Conservation (phyloP, 768 basidiomycete species). For the Tylopilus balloui region DNA sequence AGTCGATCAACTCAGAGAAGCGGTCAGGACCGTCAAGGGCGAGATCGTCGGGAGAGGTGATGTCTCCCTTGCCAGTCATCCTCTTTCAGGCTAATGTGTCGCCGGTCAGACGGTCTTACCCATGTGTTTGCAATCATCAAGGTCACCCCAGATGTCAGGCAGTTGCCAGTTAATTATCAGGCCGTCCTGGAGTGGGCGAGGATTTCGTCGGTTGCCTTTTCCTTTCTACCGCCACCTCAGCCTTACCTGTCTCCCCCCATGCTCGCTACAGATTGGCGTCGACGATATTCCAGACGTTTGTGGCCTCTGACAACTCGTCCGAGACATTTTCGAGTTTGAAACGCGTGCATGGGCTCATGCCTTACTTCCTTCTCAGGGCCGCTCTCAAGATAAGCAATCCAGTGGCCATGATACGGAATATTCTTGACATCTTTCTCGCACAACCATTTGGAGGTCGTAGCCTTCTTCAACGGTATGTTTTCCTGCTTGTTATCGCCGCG, state of each 20-base stretch:
- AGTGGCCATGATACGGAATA: slow-evolving; percentile 87
- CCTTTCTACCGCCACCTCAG: background rate
- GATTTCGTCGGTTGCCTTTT: slow-evolving; percentile 69
- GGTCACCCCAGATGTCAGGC: slow-evolving; percentile 66
- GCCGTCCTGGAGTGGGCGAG: slow-evolving; percentile 95
- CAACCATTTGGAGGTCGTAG: slow-evolving; percentile 94
- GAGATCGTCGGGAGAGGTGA: slow-evolving; percentile 86
- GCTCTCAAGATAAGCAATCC: slow-evolving; percentile 93
- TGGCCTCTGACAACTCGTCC: slow-evolving; percentile 89
- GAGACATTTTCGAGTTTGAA: slow-evolving; percentile 86
- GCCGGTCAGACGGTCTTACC: slow-evolving; percentile 72
- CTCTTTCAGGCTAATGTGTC: slow-evolving; percentile 4
- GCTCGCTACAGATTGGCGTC: slow-evolving; percentile 71
- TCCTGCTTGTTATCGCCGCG: background rate
- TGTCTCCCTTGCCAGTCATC: background rate
- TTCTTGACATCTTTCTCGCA: slow-evolving; percentile 93
- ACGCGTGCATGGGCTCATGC: slow-evolving; percentile 93
- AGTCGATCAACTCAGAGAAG: slow-evolving; percentile 80
- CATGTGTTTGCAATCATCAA: slow-evolving; percentile 88
- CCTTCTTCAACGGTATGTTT: slow-evolving; percentile 74
- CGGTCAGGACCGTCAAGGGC: slow-evolving; percentile 85
- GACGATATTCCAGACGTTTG: slow-evolving; percentile 91
- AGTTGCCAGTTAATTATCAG: slow-evolving; percentile 78
- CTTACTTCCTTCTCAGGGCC: slow-evolving; percentile 93
- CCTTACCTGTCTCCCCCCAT: slow-evolving; percentile 5